Conservation (phyloP, 495 filamentous ascomycete species). For the Tuber umbilicatum region DNA sequence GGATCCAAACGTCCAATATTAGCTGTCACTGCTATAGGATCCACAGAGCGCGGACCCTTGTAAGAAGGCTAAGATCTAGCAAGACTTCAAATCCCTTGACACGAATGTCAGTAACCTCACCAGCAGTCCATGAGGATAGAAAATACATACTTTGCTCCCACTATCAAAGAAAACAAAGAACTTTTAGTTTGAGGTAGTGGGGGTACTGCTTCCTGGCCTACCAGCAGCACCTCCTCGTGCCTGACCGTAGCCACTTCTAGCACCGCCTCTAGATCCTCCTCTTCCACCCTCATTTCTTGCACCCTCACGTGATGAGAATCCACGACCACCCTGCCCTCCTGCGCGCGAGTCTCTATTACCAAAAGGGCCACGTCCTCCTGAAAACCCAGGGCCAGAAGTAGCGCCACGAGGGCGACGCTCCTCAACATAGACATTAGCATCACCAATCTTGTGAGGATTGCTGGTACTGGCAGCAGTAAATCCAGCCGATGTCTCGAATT, state of each 20-base stretch:
- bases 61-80: slow-evolving; percentile 1
- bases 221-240: slow-evolving; percentile 17
- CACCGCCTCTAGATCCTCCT: slow-evolving; percentile 14
- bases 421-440: slow-evolving; percentile 76
- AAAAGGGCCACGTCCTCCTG: slow-evolving; percentile 18
- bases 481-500: slow-evolving; percentile 70
- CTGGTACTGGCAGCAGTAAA: slow-evolving; percentile 73
- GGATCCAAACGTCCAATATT: slow-evolving; percentile 22
- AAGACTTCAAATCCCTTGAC: slow-evolving; percentile 17
- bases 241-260: slow-evolving; percentile 16
- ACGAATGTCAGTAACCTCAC: background rate
- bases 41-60: background rate
- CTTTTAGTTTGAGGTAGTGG: slow-evolving; percentile 26
- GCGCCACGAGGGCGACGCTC: slow-evolving; percentile 57
- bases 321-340: slow-evolving; percentile 26
- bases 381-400: slow-evolving; percentile 15
- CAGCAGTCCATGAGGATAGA: background rate
- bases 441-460: slow-evolving; percentile 78
- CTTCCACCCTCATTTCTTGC: slow-evolving; percentile 22
- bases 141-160: background rate
- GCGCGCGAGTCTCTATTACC: slow-evolving; percentile 18
- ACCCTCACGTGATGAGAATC: slow-evolving; percentile 24
- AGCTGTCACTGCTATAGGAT: background rate
- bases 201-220: slow-evolving; percentile 15
- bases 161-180: background rate